Percentiles rank a stretch among this genome's conserved stretches.
These are phyloP conservation scores for Mycena amicta DNA, from an alignment of 768 basidiomycete species.

Conservation along the genomic window DNA sequence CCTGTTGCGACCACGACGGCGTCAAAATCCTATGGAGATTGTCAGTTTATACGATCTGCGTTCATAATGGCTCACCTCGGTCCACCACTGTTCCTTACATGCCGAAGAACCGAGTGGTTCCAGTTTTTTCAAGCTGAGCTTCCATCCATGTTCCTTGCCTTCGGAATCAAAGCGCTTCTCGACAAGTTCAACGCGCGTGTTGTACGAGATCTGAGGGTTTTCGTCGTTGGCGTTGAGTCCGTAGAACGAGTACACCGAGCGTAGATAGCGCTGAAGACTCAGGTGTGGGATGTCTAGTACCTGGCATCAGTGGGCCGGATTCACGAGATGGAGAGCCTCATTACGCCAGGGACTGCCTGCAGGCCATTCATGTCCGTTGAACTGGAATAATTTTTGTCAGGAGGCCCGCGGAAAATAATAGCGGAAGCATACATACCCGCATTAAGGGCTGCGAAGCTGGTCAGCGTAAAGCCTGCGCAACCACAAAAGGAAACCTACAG, in stretches of 20 bases:
- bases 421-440: slow-evolving; percentile 2
- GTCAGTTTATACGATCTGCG: background rate
- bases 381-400: slow-evolving; percentile 26
- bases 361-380: slow-evolving; percentile 36
- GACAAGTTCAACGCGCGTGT: slow-evolving; percentile 50
- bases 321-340: background rate
- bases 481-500: slow-evolving; percentile 41
- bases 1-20: slow-evolving; percentile 24
- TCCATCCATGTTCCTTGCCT: slow-evolving; percentile 38
- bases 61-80: slow-evolving; percentile 15
- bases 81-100: slow-evolving; percentile 22
- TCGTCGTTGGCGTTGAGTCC: slow-evolving; percentile 46
- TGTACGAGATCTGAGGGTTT: slow-evolving; percentile 41
- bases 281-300: slow-evolving; percentile 37
- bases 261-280: slow-evolving; percentile 39
- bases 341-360: slow-evolving; percentile 36
- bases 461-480: slow-evolving; percentile 48
- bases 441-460: slow-evolving; percentile 48
- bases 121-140: slow-evolving; percentile 35
- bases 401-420: no score
- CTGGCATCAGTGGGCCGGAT: background rate
- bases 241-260: slow-evolving; percentile 44
- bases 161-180: slow-evolving; percentile 38
- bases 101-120: background rate
- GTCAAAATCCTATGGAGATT: slow-evolving; percentile 18